Base-by-base conservation (phyloP, 192 early-diverging fungal species). In the Jimgerdemannia lactiflua region DNA sequence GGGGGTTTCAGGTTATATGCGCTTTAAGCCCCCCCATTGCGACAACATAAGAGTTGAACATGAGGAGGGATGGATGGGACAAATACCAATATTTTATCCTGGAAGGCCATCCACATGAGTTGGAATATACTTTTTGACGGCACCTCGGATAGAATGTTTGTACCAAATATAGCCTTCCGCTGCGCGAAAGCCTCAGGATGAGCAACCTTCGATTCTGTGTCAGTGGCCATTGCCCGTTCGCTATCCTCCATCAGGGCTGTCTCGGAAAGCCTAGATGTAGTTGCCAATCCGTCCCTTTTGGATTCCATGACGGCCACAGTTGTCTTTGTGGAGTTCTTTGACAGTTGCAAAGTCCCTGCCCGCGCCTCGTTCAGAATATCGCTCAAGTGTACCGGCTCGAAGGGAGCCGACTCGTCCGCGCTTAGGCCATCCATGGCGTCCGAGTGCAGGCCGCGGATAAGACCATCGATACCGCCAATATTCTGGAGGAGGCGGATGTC, bases 51-150 rank as follows among this genome's bases (percentile, higher is more conserved):
- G 29, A 29, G 29, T 29, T 29, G 29, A 29, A 29, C 29, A 29
- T 29, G 29, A 29, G 29, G 29, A 29, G 29, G 29, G 29, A 29
- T 29, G 29, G 29, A 29, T 29, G 29, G 29, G 20, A 4, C 7
- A 73, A 81, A 82, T 77, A 88, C 87, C 76, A 95, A 79, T 77
- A 92, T 93, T 74, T 93, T 93, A 77, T 95, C 94, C 67, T 95
- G 91, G 64, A 95, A 73, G 3, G 92, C 92, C 44, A 92, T 89
- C 93, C 93, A 94, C 86, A 94, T 92, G 39, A 96, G 80, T 17
- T 89, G 78, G 69, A 94, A 85, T 42, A 96, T 88, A 63, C 83
- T 84, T 49, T 94, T 94, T 70, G 86, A 75, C 82, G 93, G 90
- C 19, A 86, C 82, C 41, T 86, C 84, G 2, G 94, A 92, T 54